Percentiles rank a stretch among this genome's conserved stretches.
phyloP scores from a whole-genome alignment of 1,139 yeast species.

The Saccharomycopsis hybrid region DNA sequence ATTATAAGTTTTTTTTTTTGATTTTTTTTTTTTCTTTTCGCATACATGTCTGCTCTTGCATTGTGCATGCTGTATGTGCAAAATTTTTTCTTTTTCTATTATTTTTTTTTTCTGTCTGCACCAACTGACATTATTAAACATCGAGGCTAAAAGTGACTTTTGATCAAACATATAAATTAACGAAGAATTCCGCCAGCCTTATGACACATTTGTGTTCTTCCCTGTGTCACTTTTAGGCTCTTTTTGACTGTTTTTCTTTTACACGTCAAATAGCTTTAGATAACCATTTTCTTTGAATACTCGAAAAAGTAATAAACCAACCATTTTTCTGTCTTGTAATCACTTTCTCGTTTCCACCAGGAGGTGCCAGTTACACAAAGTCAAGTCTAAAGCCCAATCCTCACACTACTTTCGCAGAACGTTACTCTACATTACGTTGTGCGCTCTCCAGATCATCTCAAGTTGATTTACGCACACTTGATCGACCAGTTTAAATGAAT shows the following conservation, averaged over 20 bases:
- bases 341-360: too few species aligned
- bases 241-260: neutral
- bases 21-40: neutral
- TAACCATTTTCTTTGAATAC: too few species aligned
- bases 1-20: neutral
- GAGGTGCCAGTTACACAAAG: too few species aligned
- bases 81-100: slow-evolving; percentile 2
- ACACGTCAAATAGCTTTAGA: neutral
- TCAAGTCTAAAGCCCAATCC: too few species aligned
- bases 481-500: too few species aligned
- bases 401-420: too few species aligned
- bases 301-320: too few species aligned
- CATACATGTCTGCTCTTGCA: neutral
- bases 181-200: neutral
- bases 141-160: neutral
- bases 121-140: neutral
- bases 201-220: neutral
- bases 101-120: neutral
- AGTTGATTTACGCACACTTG: too few species aligned
- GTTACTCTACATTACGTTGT: too few species aligned
- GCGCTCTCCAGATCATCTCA: too few species aligned
- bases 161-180: neutral
- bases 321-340: too few species aligned
- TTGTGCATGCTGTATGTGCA: too few species aligned
- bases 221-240: neutral